Percentiles rank a stretch among this genome's conserved stretches.
phyloP scores from a whole-genome alignment of 441 rosid genomes.

The Pelargonium citronellum region DNA sequence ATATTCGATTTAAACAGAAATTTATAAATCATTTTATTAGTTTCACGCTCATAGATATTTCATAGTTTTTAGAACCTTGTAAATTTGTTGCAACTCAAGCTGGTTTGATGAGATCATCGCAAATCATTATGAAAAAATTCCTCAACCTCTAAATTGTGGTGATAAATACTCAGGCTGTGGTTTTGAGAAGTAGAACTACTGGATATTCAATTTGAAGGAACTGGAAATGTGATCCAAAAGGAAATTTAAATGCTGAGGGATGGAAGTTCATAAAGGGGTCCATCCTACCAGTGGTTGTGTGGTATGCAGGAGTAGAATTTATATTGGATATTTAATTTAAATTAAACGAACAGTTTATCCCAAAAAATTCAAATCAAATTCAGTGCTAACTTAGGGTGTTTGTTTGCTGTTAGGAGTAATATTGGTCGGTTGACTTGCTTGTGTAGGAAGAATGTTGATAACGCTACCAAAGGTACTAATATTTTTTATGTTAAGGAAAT shows the following conservation, averaged over 20 bases:
- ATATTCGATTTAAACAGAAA: too few relatives aligned
- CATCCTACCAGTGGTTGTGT: not conserved
- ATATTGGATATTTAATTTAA: too few relatives aligned
- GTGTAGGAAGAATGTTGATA: too few relatives aligned
- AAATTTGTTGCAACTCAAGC: not conserved
- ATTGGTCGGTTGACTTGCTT: too few relatives aligned
- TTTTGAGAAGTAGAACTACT: not conserved
- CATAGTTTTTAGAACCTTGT: too few relatives aligned
- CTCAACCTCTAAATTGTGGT: not conserved
- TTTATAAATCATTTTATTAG: not conserved
- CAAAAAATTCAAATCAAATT: too few relatives aligned
- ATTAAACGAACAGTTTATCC: too few relatives aligned
- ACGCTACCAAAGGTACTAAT: too few relatives aligned
- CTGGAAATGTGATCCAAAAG: not conserved
- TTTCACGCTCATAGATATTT: too few relatives aligned
- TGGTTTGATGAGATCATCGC: not conserved
- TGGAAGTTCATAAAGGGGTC: not conserved
- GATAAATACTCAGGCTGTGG: not conserved
- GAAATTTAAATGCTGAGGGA: not conserved
- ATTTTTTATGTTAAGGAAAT: too few relatives aligned
- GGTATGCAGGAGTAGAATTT: too few relatives aligned
- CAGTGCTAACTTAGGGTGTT: not conserved
- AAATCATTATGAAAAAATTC: not conserved
- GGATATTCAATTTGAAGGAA: not conserved
- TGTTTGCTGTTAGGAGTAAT: not conserved